Base-by-base conservation (phyloP, 2,329 filamentous ascomycete species). In the Pseudonectria foliicola region DNA sequence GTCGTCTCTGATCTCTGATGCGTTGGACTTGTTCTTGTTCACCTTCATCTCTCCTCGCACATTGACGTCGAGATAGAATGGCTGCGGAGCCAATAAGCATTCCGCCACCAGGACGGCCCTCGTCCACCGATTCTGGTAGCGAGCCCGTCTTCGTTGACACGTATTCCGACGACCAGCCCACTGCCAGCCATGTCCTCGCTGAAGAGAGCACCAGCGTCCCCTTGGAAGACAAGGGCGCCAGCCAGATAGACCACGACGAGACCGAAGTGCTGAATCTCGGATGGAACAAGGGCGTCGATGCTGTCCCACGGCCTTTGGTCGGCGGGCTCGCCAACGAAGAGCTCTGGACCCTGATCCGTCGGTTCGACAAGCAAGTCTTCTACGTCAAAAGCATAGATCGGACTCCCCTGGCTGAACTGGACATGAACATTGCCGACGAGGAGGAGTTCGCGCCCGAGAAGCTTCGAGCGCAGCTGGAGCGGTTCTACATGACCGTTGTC, bases 401-500 rank as follows among this genome's bases (percentile, higher is more conserved):
- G 25, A 39, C 51, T 0, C 61, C 61, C 1, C 71, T 82, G 1
- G 83, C 82, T 6, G 76, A 78, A 11, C 64, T 94, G 25, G 86
- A 93, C 56, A 70, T 93, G 39, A 86, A 88, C 47, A 81, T 86
- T 37, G 80, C 85, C 4, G 81, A 88, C 26, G 80, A 90, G 35
- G 85, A 92, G 46, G 82, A 89, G 38, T 92, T 92, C 56, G 85
- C 82, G 0, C 85, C 86, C 0, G 85, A 92, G 52, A 92, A 92
- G 61, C 65, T 93, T 29, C 73, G 86, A 10, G 76, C 80, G 3
- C 87, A 83, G 34, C 56, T 92, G 4, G 87, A 93, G 60, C 71
- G 87, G 11, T 64, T 92, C 10, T 93, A 93, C 55, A 88, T 87
- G 71, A 85, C 82, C 0, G 76, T 93, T 1, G 66, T 82, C 7